phyloP scores from a whole-genome alignment of 1,284 basidiomycete species.

The Athelia sp. region DNA sequence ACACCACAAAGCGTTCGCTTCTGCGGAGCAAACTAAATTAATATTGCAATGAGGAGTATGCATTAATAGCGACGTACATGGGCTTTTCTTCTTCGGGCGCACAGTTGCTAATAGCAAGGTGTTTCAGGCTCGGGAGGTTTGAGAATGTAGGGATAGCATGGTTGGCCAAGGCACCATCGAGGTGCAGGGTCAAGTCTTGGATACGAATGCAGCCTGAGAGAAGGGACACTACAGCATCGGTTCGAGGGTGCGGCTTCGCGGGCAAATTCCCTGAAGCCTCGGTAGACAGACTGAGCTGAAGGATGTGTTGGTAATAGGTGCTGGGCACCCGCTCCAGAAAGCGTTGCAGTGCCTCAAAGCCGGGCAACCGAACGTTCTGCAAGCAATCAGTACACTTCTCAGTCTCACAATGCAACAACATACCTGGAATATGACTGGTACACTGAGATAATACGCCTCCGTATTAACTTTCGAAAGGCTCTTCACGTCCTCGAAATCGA shows the following conservation, averaged over 20 bases:
- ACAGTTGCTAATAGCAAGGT: conserved; percentile 52
- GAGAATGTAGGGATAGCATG: conserved; percentile 48
- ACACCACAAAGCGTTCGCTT: conserved; percentile 68
- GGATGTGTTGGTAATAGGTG: conserved; percentile 48
- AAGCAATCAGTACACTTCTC: neutral
- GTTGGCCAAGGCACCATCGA: conserved; percentile 48
- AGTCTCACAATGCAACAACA: conserved; percentile 11
- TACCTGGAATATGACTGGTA: conserved; percentile 58
- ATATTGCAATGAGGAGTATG: conserved; percentile 12
- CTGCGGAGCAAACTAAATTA: conserved; percentile 29
- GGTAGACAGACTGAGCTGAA: conserved; percentile 50
- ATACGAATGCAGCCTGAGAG: conserved; percentile 47
- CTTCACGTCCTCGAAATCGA: conserved; percentile 36
- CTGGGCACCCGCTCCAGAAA: conserved; percentile 57
- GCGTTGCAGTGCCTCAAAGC: conserved; percentile 36
- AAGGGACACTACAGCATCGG: conserved; percentile 45
- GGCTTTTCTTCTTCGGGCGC: conserved; percentile 47
- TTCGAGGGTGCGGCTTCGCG: conserved; percentile 15
- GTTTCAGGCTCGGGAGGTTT: conserved; percentile 36
- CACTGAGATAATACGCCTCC: conserved; percentile 45
- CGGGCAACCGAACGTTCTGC: conserved; percentile 45
- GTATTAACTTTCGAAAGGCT: conserved; percentile 39
- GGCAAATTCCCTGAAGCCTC: conserved; percentile 17
- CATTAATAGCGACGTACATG: conserved; percentile 41
- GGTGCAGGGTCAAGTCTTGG: conserved; percentile 42